phyloP scores from a whole-genome alignment of 2,329 filamentous ascomycete species.

The Pseudogymnoascus sp. region DNA sequence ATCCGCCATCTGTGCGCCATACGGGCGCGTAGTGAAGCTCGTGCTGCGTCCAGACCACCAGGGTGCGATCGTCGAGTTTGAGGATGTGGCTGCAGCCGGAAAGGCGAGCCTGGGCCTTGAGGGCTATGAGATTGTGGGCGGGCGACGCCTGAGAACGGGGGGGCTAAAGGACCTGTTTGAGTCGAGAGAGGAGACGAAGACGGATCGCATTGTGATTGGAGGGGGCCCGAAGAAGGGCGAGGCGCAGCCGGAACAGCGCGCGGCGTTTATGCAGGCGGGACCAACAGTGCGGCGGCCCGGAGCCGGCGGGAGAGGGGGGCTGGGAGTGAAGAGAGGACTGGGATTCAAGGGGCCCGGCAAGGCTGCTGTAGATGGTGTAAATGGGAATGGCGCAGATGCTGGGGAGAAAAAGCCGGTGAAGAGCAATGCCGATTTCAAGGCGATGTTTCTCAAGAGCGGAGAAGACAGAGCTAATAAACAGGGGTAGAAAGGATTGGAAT shows the following conservation, averaged over 20 bases:
- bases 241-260: slow-evolving; percentile 30
- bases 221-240: slow-evolving; percentile 30
- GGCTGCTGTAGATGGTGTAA: slow-evolving; percentile 13
- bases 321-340: slow-evolving; percentile 30
- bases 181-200: slow-evolving; percentile 39
- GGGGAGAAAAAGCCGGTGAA: slow-evolving; percentile 31
- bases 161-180: slow-evolving; percentile 47
- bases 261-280: slow-evolving; percentile 23
- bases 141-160: slow-evolving; percentile 47
- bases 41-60: slow-evolving; percentile 72
- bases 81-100: slow-evolving; percentile 58
- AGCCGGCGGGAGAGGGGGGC: slow-evolving; percentile 30
- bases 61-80: slow-evolving; percentile 80
- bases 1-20: slow-evolving; percentile 60
- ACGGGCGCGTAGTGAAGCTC: slow-evolving; percentile 67
- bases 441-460: slow-evolving; percentile 26
- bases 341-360: slow-evolving; percentile 21
- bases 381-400: slow-evolving; percentile 19
- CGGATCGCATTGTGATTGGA: slow-evolving; percentile 34
- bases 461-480: background rate
- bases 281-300: slow-evolving; percentile 29
- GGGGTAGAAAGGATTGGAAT: background rate
- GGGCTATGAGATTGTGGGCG: slow-evolving; percentile 45
- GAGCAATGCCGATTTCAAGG: slow-evolving; percentile 52
- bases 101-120: slow-evolving; percentile 57